phyloP scores from a whole-genome alignment of 2,329 filamentous ascomycete genomes.

The Pseudogymnoascus sp. region DNA sequence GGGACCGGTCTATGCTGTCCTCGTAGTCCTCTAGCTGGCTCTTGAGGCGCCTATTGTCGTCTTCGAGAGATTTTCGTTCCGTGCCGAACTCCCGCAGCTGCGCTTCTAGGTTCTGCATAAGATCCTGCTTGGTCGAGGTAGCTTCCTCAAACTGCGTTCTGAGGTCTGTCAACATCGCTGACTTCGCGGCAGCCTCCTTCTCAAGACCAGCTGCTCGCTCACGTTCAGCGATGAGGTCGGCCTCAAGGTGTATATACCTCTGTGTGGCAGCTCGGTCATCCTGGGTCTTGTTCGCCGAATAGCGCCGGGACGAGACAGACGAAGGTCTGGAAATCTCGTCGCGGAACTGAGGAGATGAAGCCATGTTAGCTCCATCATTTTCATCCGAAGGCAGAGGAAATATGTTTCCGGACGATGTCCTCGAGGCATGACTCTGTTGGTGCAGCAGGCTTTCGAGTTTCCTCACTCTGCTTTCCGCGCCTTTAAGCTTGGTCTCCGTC shows the following conservation, averaged over 20 bases:
- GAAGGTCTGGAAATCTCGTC: conserved; percentile 49
- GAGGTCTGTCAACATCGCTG: conserved; percentile 51
- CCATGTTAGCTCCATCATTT: conserved; percentile 36
- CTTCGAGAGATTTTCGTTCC: conserved; percentile 75
- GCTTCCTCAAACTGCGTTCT: conserved; percentile 72
- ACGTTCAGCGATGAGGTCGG: conserved; percentile 67
- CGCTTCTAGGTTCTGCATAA: conserved; percentile 90
- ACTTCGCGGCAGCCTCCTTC: conserved; percentile 57
- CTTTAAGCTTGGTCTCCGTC: conserved; percentile 66
- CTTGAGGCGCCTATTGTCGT: conserved; percentile 70
- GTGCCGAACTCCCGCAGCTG: conserved; percentile 81
- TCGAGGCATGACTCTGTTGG: conserved; percentile 60
- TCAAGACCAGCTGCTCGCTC: conserved; percentile 61
- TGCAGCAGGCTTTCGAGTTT: conserved; percentile 89
- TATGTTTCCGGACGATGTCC: conserved; percentile 46
- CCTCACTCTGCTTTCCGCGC: conserved; percentile 82
- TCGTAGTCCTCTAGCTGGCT: conserved; percentile 79
- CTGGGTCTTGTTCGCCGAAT: conserved; percentile 51
- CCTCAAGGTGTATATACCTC: conserved; percentile 62
- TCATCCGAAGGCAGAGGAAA: conserved; percentile 45
- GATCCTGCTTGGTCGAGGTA: conserved; percentile 85
- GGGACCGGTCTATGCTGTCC: conserved; percentile 81
- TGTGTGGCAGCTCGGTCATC: conserved; percentile 57
- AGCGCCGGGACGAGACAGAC: conserved; percentile 52
- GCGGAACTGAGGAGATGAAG: conserved; percentile 22